Conservation (phyloP, 2,329 filamentous ascomycete genomes). For the Alternaria brassicicola region DNA sequence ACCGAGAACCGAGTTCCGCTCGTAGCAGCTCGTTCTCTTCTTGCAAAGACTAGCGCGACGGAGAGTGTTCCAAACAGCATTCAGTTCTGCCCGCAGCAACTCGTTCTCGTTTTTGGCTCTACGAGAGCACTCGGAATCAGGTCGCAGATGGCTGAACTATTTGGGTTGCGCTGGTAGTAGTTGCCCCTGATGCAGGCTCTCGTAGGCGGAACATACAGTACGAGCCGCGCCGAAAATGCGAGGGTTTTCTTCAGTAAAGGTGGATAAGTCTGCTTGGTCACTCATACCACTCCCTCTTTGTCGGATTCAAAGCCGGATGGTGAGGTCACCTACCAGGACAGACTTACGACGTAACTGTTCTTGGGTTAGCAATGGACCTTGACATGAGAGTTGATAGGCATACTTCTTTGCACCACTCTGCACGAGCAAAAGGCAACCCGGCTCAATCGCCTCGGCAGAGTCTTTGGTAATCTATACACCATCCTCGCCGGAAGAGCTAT, state of each 20-base stretch:
- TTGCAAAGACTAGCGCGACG: no score
- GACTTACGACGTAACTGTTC: conserved; percentile 88
- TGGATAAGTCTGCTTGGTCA: no score
- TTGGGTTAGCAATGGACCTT: conserved; percentile 17
- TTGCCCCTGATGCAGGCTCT: no score
- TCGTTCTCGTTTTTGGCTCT: background rate
- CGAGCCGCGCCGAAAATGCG: no score
- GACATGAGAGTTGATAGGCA: conserved; percentile 5
- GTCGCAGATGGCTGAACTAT: background rate
- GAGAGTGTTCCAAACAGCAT: no score
- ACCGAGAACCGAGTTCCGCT: background rate
- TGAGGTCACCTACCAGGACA: conserved; percentile 69
- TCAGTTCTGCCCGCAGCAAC: no score
- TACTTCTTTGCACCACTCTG: conserved; percentile 91
- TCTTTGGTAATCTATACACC: conserved; percentile 99
- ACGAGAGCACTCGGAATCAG: background rate
- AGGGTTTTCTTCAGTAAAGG: no score
- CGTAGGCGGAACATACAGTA: no score
- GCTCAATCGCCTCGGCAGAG: conserved; percentile 97
- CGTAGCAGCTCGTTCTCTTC: no score
- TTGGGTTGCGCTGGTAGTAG: no score
- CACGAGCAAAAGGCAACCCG: conserved; percentile 95
- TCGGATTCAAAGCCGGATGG: background rate
- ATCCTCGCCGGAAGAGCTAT: conserved; percentile 73
- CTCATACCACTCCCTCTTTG: no score